These are phyloP conservation scores for Cryoendolithus antarcticus DNA, from an alignment of 2,329 filamentous ascomycete species.

Conservation along the genomic window DNA sequence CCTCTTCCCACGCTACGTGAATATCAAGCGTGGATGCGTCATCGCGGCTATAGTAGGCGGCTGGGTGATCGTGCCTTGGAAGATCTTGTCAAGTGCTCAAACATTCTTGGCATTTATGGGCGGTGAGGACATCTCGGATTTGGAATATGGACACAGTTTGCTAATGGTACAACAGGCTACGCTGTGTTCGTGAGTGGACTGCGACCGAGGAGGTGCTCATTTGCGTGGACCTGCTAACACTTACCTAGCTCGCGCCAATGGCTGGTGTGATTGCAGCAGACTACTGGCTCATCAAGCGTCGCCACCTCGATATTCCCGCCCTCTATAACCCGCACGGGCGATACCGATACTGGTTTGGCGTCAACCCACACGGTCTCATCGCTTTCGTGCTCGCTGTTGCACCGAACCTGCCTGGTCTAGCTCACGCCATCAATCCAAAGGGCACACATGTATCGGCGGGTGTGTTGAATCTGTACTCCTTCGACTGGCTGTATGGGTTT, in stretches of 20 bases:
- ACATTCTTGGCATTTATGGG: conserved; percentile 32
- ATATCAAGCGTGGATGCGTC: conserved; percentile 43
- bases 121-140: conserved; percentile 27
- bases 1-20: conserved; percentile 31
- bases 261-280: conserved; percentile 48
- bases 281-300: conserved; percentile 44
- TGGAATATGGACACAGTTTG: too few species aligned
- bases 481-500: conserved; percentile 50
- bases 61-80: conserved; percentile 29
- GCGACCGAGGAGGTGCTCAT: too few species aligned
- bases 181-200: too few species aligned
- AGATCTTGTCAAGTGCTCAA: conserved; percentile 28
- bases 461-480: too few species aligned
- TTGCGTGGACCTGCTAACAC: too few species aligned
- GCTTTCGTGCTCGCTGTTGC: conserved; percentile 46
- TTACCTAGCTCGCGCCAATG: conserved; percentile 32
- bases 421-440: conserved; percentile 28
- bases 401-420: conserved; percentile 46
- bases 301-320: conserved; percentile 39
- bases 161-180: too few species aligned
- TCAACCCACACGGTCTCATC: conserved; percentile 48
- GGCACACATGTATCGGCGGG: too few species aligned
- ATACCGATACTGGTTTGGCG: conserved; percentile 40
- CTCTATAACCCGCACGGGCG: conserved; percentile 38
- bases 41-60: conserved; percentile 28